Evolutionary conservation across 2,329 filamentous ascomycete genomes (phyloP).

Genomic region (Fusarium lyarnte): DNA sequence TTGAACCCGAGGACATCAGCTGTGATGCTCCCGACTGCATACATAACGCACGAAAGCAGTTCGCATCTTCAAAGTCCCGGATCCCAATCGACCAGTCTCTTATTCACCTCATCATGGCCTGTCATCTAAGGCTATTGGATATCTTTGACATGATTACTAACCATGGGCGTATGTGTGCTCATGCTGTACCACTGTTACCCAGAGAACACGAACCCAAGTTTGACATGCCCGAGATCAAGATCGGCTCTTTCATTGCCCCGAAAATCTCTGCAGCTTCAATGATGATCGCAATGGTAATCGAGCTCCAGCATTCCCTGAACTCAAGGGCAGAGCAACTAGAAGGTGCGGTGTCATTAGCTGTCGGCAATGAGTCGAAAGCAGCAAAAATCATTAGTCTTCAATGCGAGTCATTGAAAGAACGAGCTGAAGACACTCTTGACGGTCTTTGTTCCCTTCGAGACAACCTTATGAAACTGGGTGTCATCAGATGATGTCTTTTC

Average conservation of each 20-base stretch:
- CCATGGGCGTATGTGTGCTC: constrained; percentile 47
- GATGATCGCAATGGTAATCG: constrained; percentile 46
- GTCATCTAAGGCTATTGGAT: constrained; percentile 51
- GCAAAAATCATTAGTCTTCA: constrained; percentile 40
- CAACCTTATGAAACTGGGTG: constrained; percentile 10
- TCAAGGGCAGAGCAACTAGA: constrained; percentile 24
- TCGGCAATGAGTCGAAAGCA: constrained; percentile 22
- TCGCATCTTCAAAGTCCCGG: constrained; percentile 16
- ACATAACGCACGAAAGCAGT: constrained; percentile 38
- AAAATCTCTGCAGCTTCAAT: constrained; percentile 47
- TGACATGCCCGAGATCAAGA: constrained; percentile 52
- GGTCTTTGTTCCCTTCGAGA: constrained; percentile 24
- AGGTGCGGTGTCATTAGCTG: constrained; percentile 2
- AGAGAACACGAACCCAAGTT: constrained; percentile 45
- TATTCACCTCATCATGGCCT: constrained; percentile 50
- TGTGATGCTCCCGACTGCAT: constrained; percentile 49
- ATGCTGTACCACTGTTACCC: constrained; percentile 42
- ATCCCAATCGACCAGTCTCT: constrained; percentile 48
- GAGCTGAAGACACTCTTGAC: constrained; percentile 29
- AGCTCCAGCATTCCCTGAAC: constrained; percentile 43
- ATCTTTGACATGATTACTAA: constrained; percentile 49
- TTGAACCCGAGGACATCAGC: constrained; percentile 1
- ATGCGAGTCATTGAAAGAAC: constrained; percentile 41
- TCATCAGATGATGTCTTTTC: constrained; percentile 7
- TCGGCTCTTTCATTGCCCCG: constrained; percentile 52